phyloP scores from a whole-genome alignment of 139 green algal species.

The Desmodesmus armatus region DNA sequence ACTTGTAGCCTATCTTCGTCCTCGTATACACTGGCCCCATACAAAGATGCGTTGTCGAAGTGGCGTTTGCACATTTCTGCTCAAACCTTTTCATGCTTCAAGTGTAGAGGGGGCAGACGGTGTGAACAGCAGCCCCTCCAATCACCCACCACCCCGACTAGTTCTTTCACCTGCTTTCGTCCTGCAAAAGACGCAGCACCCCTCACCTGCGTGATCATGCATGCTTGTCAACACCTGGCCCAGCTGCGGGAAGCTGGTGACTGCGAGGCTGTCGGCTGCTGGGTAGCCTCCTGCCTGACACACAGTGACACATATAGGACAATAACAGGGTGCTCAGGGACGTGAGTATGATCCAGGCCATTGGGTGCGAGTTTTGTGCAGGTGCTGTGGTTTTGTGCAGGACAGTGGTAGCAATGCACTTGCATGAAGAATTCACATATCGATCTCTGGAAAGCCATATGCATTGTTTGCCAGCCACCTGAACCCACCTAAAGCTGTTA shows the following conservation, averaged over 20 bases:
- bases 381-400: neutral
- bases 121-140: neutral
- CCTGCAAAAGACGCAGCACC: neutral
- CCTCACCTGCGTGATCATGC: neutral
- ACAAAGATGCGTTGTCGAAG: too few relatives aligned
- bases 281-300: neutral
- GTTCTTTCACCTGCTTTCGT: neutral
- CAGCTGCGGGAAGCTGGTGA: neutral
- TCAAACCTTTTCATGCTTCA: neutral
- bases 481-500: neutral
- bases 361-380: neutral
- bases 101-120: neutral
- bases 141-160: neutral
- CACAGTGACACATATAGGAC: too few relatives aligned
- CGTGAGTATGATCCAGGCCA: neutral
- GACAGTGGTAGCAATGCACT: neutral
- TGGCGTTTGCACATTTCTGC: neutral
- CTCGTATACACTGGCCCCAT: neutral
- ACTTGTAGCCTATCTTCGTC: neutral
- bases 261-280: neutral
- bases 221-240: slow-evolving; percentile 7
- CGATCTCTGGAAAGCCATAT: neutral
- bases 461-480: neutral
- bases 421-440: neutral
- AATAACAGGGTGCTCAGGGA: too few relatives aligned